A percentile compares a stretch with the other conserved stretches of the same genome.
Conservation (phyloP, 441 rosid genomes). For the Macaranga tanarius region DNA sequence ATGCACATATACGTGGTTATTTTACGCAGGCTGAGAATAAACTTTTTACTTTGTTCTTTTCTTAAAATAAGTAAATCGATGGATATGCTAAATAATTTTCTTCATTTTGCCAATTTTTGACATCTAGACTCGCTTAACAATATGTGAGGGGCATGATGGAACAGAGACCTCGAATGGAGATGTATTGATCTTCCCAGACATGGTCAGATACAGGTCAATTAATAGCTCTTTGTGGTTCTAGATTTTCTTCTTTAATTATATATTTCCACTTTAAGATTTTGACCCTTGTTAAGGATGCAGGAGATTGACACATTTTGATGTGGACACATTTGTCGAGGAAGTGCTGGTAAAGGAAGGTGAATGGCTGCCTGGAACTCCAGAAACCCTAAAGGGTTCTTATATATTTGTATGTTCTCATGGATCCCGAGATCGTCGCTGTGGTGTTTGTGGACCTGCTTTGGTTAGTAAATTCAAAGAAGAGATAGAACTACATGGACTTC, state of each 20-base stretch:
- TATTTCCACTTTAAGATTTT: slow-evolving; percentile 23
- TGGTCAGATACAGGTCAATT: slow-evolving; percentile 91
- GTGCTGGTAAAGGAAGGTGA: slow-evolving; percentile 93
- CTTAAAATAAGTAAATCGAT: background rate
- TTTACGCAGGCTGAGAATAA: background rate
- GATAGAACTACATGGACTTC: slow-evolving; percentile 66
- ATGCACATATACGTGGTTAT: background rate
- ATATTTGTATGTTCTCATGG: slow-evolving; percentile 94
- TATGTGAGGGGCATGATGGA: slow-evolving; percentile 99
- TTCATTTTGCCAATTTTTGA: slow-evolving; percentile 8
- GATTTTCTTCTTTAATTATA: slow-evolving; percentile 2
- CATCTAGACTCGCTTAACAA: slow-evolving; percentile 75
- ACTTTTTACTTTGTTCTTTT: background rate
- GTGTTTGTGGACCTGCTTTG: slow-evolving; percentile 87
- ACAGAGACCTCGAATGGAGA: slow-evolving; percentile 97
- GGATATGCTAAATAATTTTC: slow-evolving; percentile 13
- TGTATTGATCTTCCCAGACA: slow-evolving; percentile 96
- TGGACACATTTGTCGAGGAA: slow-evolving; percentile 97
- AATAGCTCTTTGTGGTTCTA: slow-evolving; percentile 14
- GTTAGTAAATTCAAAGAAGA: slow-evolving; percentile 86
- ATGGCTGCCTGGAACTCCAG: slow-evolving; percentile 96
- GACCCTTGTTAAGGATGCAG: slow-evolving; percentile 49
- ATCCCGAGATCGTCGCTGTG: slow-evolving; percentile 85
- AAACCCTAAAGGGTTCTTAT: slow-evolving; percentile 70
- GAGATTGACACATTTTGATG: slow-evolving; percentile 99